A percentile compares a stretch with the other conserved stretches of the same genome.
These are phyloP conservation scores for Urostyla sp. DNA, from an alignment of 73 alveolate species.

Conservation along the genomic window DNA sequence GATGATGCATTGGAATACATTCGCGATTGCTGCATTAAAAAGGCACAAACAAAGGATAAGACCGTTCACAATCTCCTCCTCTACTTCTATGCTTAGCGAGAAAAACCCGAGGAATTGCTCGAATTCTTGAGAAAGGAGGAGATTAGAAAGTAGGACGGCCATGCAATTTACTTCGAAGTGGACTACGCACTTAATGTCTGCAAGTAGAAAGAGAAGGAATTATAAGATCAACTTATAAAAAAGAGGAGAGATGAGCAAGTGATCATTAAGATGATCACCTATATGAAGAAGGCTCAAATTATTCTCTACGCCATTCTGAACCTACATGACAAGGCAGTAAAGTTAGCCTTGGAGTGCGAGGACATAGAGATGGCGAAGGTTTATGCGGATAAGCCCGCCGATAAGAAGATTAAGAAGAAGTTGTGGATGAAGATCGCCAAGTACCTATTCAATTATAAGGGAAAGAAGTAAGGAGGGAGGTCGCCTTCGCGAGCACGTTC, in stretches of 20 bases:
- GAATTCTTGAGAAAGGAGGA: conserved; percentile 83
- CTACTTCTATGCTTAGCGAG: conserved; percentile 84
- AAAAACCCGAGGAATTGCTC: conserved; percentile 75
- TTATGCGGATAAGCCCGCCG: conserved; percentile 92
- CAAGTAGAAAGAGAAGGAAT: conserved; percentile 78
- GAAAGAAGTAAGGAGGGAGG: conserved; percentile 16
- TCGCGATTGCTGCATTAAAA: conserved; percentile 80
- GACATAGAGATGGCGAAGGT: conserved; percentile 92
- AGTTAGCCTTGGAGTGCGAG: conserved; percentile 86
- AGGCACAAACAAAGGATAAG: conserved; percentile 76
- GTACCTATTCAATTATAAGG: conserved; percentile 66
- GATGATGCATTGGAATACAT: conserved; percentile 75
- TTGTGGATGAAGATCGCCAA: conserved; percentile 96
- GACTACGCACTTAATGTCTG: conserved; percentile 96
- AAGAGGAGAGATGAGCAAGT: conserved; percentile 76
- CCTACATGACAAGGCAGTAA: conserved; percentile 95
- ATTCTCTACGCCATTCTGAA: conserved; percentile 92
- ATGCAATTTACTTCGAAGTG: conserved; percentile 79
- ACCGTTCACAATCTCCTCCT: conserved; percentile 90
- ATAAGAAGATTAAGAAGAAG: conserved; percentile 88
- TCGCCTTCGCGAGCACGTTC: background rate
- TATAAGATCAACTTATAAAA: conserved; percentile 35
- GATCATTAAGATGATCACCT: conserved; percentile 77
- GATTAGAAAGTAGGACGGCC: conserved; percentile 60
- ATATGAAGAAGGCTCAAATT: conserved; percentile 82